Percentiles rank a stretch among this genome's conserved stretches.
These are phyloP conservation scores for Inonotus obliquus DNA, from an alignment of 1,284 basidiomycete species.

Conservation along the genomic window DNA sequence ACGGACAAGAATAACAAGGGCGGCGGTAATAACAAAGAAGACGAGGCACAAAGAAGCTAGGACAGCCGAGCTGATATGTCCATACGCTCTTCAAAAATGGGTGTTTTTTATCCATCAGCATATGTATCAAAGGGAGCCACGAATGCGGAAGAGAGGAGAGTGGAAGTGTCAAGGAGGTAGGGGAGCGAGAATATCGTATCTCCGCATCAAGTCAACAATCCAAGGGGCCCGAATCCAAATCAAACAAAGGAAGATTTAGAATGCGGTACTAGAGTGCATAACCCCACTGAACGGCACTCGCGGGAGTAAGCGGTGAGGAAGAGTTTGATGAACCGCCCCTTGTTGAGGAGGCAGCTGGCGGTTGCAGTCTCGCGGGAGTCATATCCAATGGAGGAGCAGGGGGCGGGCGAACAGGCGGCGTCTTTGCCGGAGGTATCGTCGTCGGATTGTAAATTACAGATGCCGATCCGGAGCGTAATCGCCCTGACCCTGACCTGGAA, in stretches of 20 bases:
- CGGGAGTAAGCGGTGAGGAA: not conserved
- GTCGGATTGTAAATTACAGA: not conserved
- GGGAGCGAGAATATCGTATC: not conserved
- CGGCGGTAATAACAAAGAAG: too few species aligned
- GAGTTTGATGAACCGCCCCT: not conserved
- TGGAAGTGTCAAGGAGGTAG: not conserved
- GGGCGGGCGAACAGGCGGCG: not conserved
- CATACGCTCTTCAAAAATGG: not conserved
- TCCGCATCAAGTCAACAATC: too few species aligned
- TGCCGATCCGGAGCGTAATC: not conserved
- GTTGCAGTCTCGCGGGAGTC: not conserved
- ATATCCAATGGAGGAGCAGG: not conserved
- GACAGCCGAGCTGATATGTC: not conserved
- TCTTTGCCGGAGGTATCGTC: not conserved
- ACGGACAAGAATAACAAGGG: not conserved
- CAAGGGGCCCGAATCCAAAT: too few species aligned
- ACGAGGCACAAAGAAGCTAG: not conserved
- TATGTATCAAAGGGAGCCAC: not conserved
- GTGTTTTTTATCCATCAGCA: not conserved
- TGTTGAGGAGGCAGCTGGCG: not conserved
- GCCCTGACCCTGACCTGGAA: not conserved
- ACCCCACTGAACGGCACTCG: slow-evolving; percentile 8
- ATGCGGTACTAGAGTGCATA: slow-evolving; percentile 8
- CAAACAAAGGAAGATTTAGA: not conserved
- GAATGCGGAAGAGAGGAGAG: not conserved